A percentile compares a stretch with the other conserved stretches of the same genome.
These are phyloP conservation scores for Teunomyces barrocoloradensis DNA, from an alignment of 805 yeast species.

Conservation along the genomic window DNA sequence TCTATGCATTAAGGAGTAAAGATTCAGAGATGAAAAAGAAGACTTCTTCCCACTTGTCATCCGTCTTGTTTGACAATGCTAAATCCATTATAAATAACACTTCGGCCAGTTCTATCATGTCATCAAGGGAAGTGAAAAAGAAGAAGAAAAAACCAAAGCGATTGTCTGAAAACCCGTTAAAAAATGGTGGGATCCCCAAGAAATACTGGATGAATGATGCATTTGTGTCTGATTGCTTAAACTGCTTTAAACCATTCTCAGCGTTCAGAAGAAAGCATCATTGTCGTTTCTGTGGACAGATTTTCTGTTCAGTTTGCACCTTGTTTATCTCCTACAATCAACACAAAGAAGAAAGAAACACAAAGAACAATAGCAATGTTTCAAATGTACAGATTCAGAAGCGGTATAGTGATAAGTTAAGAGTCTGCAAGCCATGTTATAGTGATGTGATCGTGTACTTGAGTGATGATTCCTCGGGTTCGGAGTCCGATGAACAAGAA, in stretches of 20 bases:
- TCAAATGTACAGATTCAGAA: slow-evolving; percentile 22
- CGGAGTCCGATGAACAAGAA: slow-evolving; percentile 18
- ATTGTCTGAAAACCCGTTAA: slow-evolving; percentile 41
- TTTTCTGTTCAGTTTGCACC: slow-evolving; percentile 85
- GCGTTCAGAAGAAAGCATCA: slow-evolving; percentile 92
- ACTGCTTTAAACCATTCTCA: slow-evolving; percentile 75
- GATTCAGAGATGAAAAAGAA: slow-evolving; percentile 20
- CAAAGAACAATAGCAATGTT: slow-evolving; percentile 11
- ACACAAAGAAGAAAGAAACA: slow-evolving; percentile 37
- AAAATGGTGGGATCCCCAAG: slow-evolving; percentile 55
- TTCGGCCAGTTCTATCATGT: slow-evolving; percentile 30
- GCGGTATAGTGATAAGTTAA: slow-evolving; percentile 63
- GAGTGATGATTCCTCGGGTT: slow-evolving; percentile 59
- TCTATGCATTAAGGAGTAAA: slow-evolving; percentile 23
- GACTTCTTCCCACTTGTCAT: slow-evolving; percentile 30
- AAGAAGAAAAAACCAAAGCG: slow-evolving; percentile 28
- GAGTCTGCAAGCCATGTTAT: slow-evolving; percentile 77
- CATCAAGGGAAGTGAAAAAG: slow-evolving; percentile 12
- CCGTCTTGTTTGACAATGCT: slow-evolving; percentile 38
- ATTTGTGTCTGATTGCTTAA: slow-evolving; percentile 81
- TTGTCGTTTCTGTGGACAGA: slow-evolving; percentile 94
- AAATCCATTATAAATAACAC: slow-evolving; percentile 32
- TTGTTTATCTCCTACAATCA: slow-evolving; percentile 59
- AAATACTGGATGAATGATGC: slow-evolving; percentile 98
- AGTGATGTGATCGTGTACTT: slow-evolving; percentile 66